These are phyloP conservation scores for Colletotrichum sublineola DNA, from an alignment of 2,329 filamentous ascomycete genomes.

Conservation along the genomic window DNA sequence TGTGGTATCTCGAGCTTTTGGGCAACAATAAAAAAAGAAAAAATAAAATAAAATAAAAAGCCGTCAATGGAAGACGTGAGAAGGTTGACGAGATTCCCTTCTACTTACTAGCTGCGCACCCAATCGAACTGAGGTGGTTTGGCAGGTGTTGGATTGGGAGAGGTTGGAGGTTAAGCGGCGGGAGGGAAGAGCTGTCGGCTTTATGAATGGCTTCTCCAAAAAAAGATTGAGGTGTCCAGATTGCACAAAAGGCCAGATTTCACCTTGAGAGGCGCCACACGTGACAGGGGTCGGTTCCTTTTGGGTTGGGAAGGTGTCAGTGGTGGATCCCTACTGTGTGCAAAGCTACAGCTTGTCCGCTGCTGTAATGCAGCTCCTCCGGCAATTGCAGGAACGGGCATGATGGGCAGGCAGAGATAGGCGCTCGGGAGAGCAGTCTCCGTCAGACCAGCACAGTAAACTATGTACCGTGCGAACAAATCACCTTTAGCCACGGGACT, in stretches of 20 bases:
- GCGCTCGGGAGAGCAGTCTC: slow-evolving; percentile 30
- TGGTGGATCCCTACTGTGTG: slow-evolving; percentile 43
- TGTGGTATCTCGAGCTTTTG: slow-evolving; percentile 19
- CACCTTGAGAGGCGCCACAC: slow-evolving; percentile 52
- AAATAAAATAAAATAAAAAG: slow-evolving; percentile 17
- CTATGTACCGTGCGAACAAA: slow-evolving; percentile 14
- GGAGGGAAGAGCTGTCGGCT: slow-evolving; percentile 46
- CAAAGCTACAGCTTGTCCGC: not conserved
- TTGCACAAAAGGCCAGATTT: slow-evolving; percentile 64
- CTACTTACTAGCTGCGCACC: slow-evolving; percentile 41
- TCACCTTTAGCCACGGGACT: not conserved
- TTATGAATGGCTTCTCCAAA: slow-evolving; percentile 53
- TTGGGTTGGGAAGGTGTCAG: slow-evolving; percentile 6
- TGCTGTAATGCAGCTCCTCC: slow-evolving; percentile 6
- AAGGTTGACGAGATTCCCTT: slow-evolving; percentile 32
- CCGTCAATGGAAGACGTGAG: slow-evolving; percentile 17
- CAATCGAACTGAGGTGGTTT: slow-evolving; percentile 39
- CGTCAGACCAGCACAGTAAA: slow-evolving; percentile 25
- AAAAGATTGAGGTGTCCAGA: slow-evolving; percentile 61
- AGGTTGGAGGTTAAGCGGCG: slow-evolving; percentile 43
- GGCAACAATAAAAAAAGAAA: slow-evolving; percentile 14
- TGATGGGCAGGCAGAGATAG: not conserved
- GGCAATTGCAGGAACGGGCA: not conserved
- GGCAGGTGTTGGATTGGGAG: slow-evolving; percentile 36
- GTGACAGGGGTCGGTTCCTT: slow-evolving; percentile 46